Evolutionary conservation across 306 rosid species (phyloP).

Genomic region (Gleditsia sinensis): DNA sequence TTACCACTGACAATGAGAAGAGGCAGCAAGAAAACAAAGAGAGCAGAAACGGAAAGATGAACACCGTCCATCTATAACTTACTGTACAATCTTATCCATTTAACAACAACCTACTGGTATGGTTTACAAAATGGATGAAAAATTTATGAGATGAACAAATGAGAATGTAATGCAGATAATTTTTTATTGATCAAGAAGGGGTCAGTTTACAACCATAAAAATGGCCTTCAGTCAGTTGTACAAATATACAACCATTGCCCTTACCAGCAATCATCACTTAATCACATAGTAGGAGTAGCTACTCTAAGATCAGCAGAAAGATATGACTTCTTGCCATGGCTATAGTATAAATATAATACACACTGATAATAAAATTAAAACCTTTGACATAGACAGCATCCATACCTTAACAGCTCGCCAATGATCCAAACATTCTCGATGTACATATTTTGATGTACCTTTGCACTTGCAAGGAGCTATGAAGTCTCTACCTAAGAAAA

Average conservation of each 20-base stretch:
- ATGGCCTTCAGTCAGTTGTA: slow-evolving; percentile 7
- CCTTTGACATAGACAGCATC: not conserved
- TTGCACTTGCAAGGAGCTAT: slow-evolving; percentile 98
- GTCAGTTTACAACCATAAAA: slow-evolving; percentile 7
- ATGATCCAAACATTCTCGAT: slow-evolving; percentile 96
- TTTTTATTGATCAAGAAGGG: slow-evolving; percentile 16
- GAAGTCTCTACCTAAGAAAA: slow-evolving; percentile 82
- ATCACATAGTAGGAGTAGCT: not conserved
- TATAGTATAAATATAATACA: not conserved
- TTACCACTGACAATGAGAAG: slow-evolving; percentile 6
- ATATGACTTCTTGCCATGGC: not conserved
- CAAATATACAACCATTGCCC: not conserved
- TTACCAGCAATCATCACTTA: not conserved
- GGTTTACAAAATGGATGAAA: too few relatives aligned
- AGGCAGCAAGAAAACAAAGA: not conserved
- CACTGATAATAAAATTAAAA: not conserved
- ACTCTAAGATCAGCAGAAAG: not conserved
- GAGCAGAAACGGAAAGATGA: slow-evolving; percentile 13
- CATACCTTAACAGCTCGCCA: slow-evolving; percentile 95
- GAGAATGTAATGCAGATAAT: not conserved
- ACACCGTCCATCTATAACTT: not conserved
- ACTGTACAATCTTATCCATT: not conserved
- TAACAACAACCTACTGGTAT: too few relatives aligned
- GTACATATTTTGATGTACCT: slow-evolving; percentile 95
- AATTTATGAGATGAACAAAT: slow-evolving; percentile 5